Conservation (phyloP, 345 rosid species). For the thale cress (Arabidopsis thaliana) region TAIR10.1 NC_003070.9:26661001-26661500, state of each 20-base stretch:
- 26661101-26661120: not conserved
- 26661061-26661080: constrained; percentile 7
- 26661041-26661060: not conserved
- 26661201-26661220: constrained; percentile 31
- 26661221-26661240: constrained; percentile 23
- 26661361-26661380: constrained; percentile 38
- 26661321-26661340: constrained; percentile 37
- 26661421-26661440: constrained; percentile 6
- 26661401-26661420: constrained; percentile 35
- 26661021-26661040: constrained; percentile 28
- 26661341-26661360: constrained; percentile 35
- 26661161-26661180: constrained; percentile 11
- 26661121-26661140: not conserved
- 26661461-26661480: not conserved
- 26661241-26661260: constrained; percentile 41
- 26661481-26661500: constrained; percentile 1
- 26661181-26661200: not conserved
- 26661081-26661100: constrained; percentile 25
- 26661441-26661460: not conserved
- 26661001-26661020: constrained; percentile 28
- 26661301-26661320: constrained; percentile 30
- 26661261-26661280: constrained; percentile 46
- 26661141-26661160: constrained; percentile 29
- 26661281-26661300: constrained; percentile 41
- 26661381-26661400: not conserved